Evolutionary conservation across 2,329 filamentous ascomycete genomes (phyloP).

Genomic region (Penicillium sp.): DNA sequence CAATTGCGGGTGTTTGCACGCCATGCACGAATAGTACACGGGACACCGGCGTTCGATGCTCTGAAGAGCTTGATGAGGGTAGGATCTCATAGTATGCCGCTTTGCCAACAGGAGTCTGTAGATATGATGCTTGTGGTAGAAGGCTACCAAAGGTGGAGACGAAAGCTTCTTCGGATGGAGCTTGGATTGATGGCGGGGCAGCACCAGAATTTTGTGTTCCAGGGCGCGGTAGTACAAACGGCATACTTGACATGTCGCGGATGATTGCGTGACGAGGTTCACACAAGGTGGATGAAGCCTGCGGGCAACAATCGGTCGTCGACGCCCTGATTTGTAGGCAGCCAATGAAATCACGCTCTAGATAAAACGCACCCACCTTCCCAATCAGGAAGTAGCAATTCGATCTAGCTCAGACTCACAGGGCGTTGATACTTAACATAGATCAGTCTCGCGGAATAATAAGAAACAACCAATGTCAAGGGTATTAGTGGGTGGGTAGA

Average conservation of each 20-base stretch:
- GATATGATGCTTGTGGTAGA: slow-evolving; percentile 24
- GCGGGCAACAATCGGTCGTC: background rate
- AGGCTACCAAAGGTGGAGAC: slow-evolving; percentile 23
- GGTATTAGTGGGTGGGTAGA: too few relatives aligned
- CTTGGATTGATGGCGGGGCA: slow-evolving; percentile 14
- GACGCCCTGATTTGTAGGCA: background rate
- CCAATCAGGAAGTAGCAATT: background rate
- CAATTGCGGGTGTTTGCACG: slow-evolving; percentile 54
- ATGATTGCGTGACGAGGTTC: background rate
- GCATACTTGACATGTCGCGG: slow-evolving; percentile 10
- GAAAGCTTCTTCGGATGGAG: slow-evolving; percentile 27
- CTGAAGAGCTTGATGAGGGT: background rate
- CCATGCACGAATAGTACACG: slow-evolving; percentile 54
- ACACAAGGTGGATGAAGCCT: background rate
- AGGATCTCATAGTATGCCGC: slow-evolving; percentile 24
- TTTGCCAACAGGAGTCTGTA: slow-evolving; percentile 18
- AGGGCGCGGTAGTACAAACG: slow-evolving; percentile 23
- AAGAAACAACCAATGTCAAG: too few relatives aligned
- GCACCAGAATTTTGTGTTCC: slow-evolving; percentile 1
- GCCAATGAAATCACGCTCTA: background rate
- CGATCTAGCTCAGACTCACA: background rate
- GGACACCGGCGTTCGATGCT: background rate
- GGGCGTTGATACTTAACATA: background rate
- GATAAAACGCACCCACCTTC: background rate
- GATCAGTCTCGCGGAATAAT: too few relatives aligned